Percentiles rank a stretch among this genome's conserved stretches.
phyloP scores from a whole-genome alignment of 140 eudicot species.

The Anethum foeniculum region DNA sequence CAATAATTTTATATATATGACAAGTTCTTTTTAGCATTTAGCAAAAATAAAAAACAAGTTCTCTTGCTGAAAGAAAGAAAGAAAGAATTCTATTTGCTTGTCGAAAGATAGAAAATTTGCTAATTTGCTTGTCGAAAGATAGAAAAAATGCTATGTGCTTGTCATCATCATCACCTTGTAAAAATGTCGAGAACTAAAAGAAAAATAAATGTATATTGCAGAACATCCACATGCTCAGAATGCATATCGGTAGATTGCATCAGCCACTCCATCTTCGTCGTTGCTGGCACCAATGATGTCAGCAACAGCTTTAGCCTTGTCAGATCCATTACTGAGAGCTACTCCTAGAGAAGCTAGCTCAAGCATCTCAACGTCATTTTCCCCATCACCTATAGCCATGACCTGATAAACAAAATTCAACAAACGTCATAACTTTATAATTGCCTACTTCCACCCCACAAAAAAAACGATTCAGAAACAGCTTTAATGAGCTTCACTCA shows the following conservation, averaged over 20 bases:
- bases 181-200: neutral
- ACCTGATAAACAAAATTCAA: conserved; percentile 26
- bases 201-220: neutral
- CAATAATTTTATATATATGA: neutral
- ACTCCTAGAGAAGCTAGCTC: conserved; percentile 75
- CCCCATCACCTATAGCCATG: conserved; percentile 97
- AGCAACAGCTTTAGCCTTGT: conserved; percentile 89
- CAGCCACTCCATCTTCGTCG: conserved; percentile 95
- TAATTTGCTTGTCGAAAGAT: neutral
- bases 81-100: neutral
- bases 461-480: neutral
- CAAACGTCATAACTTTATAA: neutral
- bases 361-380: conserved; percentile 90
- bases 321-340: conserved; percentile 85
- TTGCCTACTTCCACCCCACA: neutral
- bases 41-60: neutral
- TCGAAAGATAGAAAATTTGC: too few species aligned
- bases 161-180: neutral
- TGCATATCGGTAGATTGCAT: conserved; percentile 85
- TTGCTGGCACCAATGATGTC: conserved; percentile 71
- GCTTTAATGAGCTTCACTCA: neutral
- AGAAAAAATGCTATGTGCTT: neutral
- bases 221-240: conserved; percentile 33
- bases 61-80: neutral
- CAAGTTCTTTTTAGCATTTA: too few species aligned